Base-by-base conservation (phyloP, 768 basidiomycete species). In the Pleurotus citrinopileatus region DNA sequence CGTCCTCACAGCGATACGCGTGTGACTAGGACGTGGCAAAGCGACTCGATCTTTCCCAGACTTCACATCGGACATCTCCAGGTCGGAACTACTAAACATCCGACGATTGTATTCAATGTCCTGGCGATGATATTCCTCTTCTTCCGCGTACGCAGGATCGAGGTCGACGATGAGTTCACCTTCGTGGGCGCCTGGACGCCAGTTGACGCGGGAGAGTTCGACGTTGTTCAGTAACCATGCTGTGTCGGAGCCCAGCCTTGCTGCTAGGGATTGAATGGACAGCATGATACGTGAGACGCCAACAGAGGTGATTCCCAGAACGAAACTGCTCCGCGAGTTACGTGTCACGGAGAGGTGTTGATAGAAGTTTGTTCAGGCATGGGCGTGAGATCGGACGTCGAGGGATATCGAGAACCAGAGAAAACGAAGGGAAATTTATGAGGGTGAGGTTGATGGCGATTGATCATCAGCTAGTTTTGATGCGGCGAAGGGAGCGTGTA, bases 151-250 rank as follows among this genome's bases (percentile, higher is more conserved):
- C 20, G 46, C 51, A 2, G 53, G 46, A 22, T 48, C 27, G 10
- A 61, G 57, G 22, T 71, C 71, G 5, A 73, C 64, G 43, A 71
- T 65, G 17, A 77, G 62, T 54, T 76, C 76, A 12, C 73, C 70
- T 37, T 70, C 70, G 25, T 57, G 66, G 6, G 58, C 57, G 6
- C 74, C 76, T 9, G 25, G 61, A 22, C 64, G 67, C 71, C 73
- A 76, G 1, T 60, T 66, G 2, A 79, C 69, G 22, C 77, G 73
- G 36, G 70, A 72, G 22, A 79, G 66, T 61, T 79, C 76, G 4
- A 72, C 69, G 55, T 74, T 70, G 59, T 67, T 77, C 20, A 80
- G 67, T 6, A 78, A 62, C 75, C 72, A 77, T 9, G 68, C 66
- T 1, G 73, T 68, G 29, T 74, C 71, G 5, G 77, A 72, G 27